phyloP scores from a whole-genome alignment of 345 rosid species.

The Acer saccharum region DNA sequence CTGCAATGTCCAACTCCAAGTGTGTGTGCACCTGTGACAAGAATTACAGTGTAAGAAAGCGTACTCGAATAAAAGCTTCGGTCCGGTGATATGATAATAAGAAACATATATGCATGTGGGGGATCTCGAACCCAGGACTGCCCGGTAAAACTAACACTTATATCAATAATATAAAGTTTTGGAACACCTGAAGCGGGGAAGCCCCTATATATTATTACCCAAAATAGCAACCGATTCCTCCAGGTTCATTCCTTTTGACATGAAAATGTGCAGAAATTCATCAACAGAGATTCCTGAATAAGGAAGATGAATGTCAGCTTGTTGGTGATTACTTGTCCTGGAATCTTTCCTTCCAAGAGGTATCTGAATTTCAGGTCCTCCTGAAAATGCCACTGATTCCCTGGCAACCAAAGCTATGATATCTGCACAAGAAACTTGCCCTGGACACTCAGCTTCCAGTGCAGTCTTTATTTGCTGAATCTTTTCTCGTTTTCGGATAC shows the following conservation, averaged over 20 bases:
- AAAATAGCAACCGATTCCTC: conserved; percentile 39
- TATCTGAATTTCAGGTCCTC: conserved; percentile 37
- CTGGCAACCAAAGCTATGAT: conserved; percentile 42
- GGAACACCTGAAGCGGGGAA: not conserved
- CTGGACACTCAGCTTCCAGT: conserved; percentile 29
- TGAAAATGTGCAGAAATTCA: conserved; percentile 28
- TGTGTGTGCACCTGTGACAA: conserved; percentile 30
- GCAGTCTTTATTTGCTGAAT: conserved; percentile 25
- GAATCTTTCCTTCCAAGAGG: conserved; percentile 47
- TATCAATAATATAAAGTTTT: no score
- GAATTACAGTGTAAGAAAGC: not conserved
- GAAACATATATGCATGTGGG: no score
- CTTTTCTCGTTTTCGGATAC: conserved; percentile 33
- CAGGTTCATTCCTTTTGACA: conserved; percentile 31
- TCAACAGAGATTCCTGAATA: conserved; percentile 29
- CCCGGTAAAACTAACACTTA: no score
- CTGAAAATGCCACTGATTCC: conserved; percentile 35
- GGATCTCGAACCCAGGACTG: no score
- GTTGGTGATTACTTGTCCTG: conserved; percentile 21
- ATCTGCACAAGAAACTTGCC: conserved; percentile 42
- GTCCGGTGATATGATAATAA: no score
- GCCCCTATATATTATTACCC: conserved; percentile 12
- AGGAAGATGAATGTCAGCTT: conserved; percentile 31
- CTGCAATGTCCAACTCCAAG: conserved; percentile 33
- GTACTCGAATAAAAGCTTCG: not conserved